Base-by-base conservation (phyloP, 1,284 basidiomycete genomes). In the Rhodotorula sp. region DNA sequence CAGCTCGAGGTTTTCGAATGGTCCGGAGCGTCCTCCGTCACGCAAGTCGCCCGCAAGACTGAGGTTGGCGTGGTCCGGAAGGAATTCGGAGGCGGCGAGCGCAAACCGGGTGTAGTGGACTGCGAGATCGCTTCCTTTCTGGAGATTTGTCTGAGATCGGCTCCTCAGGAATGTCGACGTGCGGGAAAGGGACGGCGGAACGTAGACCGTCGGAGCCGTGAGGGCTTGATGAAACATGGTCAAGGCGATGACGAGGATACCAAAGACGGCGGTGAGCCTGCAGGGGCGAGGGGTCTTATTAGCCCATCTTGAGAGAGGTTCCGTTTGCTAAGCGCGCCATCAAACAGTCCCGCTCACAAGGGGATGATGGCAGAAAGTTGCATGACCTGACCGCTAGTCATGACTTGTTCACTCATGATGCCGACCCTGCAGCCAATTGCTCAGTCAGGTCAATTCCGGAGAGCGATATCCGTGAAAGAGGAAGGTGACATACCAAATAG, bases 1-100 rank as follows among this genome's bases (percentile, higher is more conserved):
- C 23, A 47, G 43, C 23, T 59, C 58, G 43, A 59, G 58, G 43
- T 59, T 26, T 43, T 59, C 58, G n/a, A 59, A 59, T 5, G 58
- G 58, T 3, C 21, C 23, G 21, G 38, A n/a, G 52, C n/a, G 52
- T 23, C 26, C 52, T 12, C 38, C 14, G 10, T 21, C 23, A 4
- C 38, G 38, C 14, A 23, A 18, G 58, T 59, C 58, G 21, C 16
- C 28, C 34, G 28, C 43, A 18, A 31, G 38, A 16, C 21, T 26
- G 52, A n/a, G n/a, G 52, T n/a, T 31, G 58, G 23, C 58, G 43
- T 45, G 14, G 7, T 45, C 43, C 21, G 58, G 58, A 23, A 59
- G 21, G 43, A n/a, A 45, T 7, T 59, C 58, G 38, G 58, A 59
- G 3, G 58, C 58, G 23, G 58, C 58, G 58, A 59, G 38, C 23